Base-by-base conservation (phyloP, 257 asterid genomes). In the Solanum verrucosum region DNA sequence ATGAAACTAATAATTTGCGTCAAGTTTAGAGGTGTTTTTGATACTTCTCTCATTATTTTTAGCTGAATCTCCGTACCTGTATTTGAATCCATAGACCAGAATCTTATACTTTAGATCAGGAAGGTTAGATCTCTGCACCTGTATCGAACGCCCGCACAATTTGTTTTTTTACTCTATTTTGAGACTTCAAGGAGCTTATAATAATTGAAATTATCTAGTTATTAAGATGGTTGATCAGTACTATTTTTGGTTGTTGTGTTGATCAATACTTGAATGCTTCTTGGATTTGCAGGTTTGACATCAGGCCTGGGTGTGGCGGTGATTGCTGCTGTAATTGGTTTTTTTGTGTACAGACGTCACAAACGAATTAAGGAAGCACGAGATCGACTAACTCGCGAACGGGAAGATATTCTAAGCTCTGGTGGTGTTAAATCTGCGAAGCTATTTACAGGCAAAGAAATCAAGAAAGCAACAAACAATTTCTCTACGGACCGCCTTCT, bases 391-490 rank as follows among this genome's bases (percentile, higher is more conserved):
- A 87, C 93, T 4, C 93, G 94, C 0, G 98, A 94, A 88, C 98
- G 98, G 5, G 96, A 95, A 89, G 93, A 92, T 46, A 95, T 95
- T 85, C 98, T 96, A 73, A 93, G 94, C 44, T 84, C 96, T 0
- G 96, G 98, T 9, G 98, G 98, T 21, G 98, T 95, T 8, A 95
- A 90, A 87, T 84, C 93, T 7, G 95, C 98, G 1, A 95, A 94
- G 83, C 63, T 93, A 34, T 96, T 95, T 91, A 90, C 93, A 5
- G 98, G 99, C 3, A 94, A 90, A 88, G 95, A 96, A 85, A 91
- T 96, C 15, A 95, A 95, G 88, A 94, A 91, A 87, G 99, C 99
- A 4, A 96, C 99, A 11, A 92, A 92, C 87, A 91, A 91, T 94
- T 96, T 96, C 86, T 91, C 96, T 65, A 90, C 84, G 67, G 99